Percentiles rank a stretch among this genome's conserved stretches.
Conservation (phyloP, 164 flowering plant genomes). For the Aristolochia fimbriata region DNA sequence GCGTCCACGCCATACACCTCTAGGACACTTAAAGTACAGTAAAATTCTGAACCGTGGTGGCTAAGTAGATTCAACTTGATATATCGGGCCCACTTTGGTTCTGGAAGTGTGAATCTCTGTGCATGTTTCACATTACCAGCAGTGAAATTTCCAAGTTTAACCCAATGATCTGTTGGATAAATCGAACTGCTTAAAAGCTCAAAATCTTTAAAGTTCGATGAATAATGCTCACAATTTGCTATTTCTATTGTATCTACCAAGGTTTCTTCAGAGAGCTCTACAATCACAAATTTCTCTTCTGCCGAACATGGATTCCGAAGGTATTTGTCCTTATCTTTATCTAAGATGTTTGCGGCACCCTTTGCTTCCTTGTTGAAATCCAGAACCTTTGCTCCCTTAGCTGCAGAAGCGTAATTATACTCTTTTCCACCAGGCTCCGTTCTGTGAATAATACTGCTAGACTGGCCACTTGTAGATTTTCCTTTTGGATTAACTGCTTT, state of each 20-base stretch:
- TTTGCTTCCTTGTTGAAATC: constrained; percentile 85
- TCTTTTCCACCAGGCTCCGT: constrained; percentile 81
- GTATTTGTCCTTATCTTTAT: constrained; percentile 89
- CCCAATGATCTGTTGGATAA: constrained; percentile 85
- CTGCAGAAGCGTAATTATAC: constrained; percentile 89
- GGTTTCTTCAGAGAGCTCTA: constrained; percentile 97
- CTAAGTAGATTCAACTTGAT: constrained; percentile 61
- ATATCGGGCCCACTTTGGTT: constrained; percentile 93
- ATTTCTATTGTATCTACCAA: constrained; percentile 72
- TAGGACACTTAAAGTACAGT: constrained; percentile 78
- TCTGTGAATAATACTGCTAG: constrained; percentile 56
- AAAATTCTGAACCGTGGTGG: constrained; percentile 92
- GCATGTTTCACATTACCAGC: constrained; percentile 76
- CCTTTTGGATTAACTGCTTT: constrained; percentile 50
- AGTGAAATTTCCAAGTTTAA: constrained; percentile 67
- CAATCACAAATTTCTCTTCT: constrained; percentile 78
- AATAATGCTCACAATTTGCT: constrained; percentile 92
- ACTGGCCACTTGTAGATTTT: constrained; percentile 34
- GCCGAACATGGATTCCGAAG: constrained; percentile 94
- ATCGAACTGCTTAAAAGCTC: constrained; percentile 73
- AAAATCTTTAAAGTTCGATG: constrained; percentile 84
- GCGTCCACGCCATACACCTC: constrained; percentile 98
- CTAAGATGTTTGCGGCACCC: constrained; percentile 74
- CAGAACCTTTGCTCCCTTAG: constrained; percentile 92
- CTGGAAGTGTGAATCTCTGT: constrained; percentile 69